Percentiles rank a stretch among this genome's conserved stretches.
Evolutionary conservation across 371 early-diverging fungal genomes (phyloP).

Genomic region (Gilbertella persicaria): DNA sequence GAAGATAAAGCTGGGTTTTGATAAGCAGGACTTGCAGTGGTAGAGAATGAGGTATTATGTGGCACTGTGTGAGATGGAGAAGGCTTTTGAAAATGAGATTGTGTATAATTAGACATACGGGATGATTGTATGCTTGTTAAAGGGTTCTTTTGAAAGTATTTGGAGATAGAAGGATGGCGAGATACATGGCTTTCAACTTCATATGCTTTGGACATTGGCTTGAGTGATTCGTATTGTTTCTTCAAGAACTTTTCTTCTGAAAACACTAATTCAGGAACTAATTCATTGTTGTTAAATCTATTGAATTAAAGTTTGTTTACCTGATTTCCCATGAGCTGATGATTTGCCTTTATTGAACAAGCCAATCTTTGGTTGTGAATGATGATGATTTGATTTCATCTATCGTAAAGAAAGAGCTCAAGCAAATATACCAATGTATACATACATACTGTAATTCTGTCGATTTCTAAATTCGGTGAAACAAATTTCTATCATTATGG

Average conservation of each 20-base stretch:
- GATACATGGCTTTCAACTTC: too few species aligned
- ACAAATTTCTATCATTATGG: conserved; percentile 26
- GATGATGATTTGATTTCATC: neutral
- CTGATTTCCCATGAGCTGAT: conserved; percentile 25
- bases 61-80: too few species aligned
- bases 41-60: too few species aligned
- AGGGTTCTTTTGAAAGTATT: neutral
- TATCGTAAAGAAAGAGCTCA: neutral
- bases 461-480: conserved; percentile 33
- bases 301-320: neutral
- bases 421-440: neutral
- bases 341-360: conserved; percentile 42
- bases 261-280: conserved; percentile 20
- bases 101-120: too few species aligned
- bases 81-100: too few species aligned
- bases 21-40: too few species aligned
- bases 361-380: conserved; percentile 14
- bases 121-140: too few species aligned
- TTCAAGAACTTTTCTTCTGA: conserved; percentile 18
- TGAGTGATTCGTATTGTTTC: neutral
- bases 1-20: too few species aligned
- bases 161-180: neutral
- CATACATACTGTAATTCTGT: conserved; percentile 27
- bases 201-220: too few species aligned
- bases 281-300: conserved; percentile 2